Evolutionary conservation across 306 rosid genomes (phyloP), one percentile per base, ranked within the genome.

Genomic region (Fragaria nilgerrensis): DNA sequence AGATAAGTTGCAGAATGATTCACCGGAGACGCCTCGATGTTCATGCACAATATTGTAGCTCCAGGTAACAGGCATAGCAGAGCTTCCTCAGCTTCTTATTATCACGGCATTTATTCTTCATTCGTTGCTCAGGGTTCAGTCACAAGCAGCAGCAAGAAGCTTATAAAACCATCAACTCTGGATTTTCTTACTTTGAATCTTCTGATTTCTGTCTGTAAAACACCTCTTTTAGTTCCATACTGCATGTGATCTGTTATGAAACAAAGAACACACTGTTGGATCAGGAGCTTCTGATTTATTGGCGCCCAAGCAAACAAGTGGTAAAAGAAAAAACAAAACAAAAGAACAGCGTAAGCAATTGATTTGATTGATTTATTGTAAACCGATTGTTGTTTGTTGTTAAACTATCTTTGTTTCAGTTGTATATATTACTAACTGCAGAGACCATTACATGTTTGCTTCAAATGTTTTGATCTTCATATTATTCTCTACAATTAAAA

Each of bases 41-140:
- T 70, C 77, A 62, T 85, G 88, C 68, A 23, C 86, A 12, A 82
- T 85, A 70, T 67, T 85, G 84, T 85, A 85, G 79, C 58, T 66
- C 56, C 78, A 41, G 43, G 12, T 34, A 76, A 68, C 73, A 53
- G 50, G 45, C 45, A 43, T 27, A 43, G 10, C 37, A 44, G 34
- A 36, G 45, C 69, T 27, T 36, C 70, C 32, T 65, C 20, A 34
- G 53, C n/a, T 16, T 50, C 70, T 66, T 47, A 15, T 14, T 22
- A 29, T 53, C 53, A 7, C 19, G 9, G 32, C 73, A 34, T 45
- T 59, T 66, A 36, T 49, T 52, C 22, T 50, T 39, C 41, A 47
- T 36, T 66, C 12, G 44, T 25, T 79, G 29, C 67, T 25, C 22
- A 15, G 8, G 50, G 68, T 7, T 14, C 5, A 1, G 13, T 70